Conservation (phyloP, 75 land plant species). For the Isoetes taiwanensis region DNA sequence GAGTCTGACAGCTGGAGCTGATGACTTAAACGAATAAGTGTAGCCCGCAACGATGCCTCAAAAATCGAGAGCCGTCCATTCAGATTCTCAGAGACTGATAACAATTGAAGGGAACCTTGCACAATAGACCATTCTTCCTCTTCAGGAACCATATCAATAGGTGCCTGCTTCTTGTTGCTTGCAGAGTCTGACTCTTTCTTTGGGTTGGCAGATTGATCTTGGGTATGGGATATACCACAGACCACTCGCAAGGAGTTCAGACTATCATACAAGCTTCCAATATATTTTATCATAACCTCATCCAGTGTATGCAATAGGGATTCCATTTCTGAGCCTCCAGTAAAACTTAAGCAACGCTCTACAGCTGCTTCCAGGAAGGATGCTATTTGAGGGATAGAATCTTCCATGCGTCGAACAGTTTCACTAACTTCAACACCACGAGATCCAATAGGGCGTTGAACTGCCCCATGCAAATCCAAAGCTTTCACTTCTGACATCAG, state of each 20-base stretch:
- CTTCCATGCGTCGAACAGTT: conserved; percentile 95
- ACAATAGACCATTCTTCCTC: conserved; percentile 99
- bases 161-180: conserved; percentile 36
- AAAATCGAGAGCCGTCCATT: conserved; percentile 81
- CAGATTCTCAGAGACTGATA: conserved; percentile 81
- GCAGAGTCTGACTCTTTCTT: conserved; percentile 56
- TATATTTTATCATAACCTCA: conserved; percentile 74
- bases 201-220: conserved; percentile 23
- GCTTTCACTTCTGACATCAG: conserved; percentile 51
- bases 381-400: conserved; percentile 82
- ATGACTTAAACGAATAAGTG: conserved; percentile 63
- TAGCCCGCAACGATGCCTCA: conserved; percentile 92
- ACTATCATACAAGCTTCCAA: conserved; percentile 64
- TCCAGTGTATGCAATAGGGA: conserved; percentile 75
- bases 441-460: conserved; percentile 70
- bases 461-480: conserved; percentile 86
- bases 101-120: conserved; percentile 87
- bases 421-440: conserved; percentile 99
- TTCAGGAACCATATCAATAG: conserved; percentile 62
- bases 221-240: conserved; percentile 39
- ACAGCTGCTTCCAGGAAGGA: conserved; percentile 78
- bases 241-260: conserved; percentile 72
- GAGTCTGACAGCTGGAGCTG: conserved; percentile 44
- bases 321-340: conserved; percentile 97
- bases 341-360: conserved; percentile 89